A percentile compares a stretch with the other conserved stretches of the same genome.
phyloP scores from a whole-genome alignment of 768 basidiomycete genomes.

The Cantharellus anzutake region DNA sequence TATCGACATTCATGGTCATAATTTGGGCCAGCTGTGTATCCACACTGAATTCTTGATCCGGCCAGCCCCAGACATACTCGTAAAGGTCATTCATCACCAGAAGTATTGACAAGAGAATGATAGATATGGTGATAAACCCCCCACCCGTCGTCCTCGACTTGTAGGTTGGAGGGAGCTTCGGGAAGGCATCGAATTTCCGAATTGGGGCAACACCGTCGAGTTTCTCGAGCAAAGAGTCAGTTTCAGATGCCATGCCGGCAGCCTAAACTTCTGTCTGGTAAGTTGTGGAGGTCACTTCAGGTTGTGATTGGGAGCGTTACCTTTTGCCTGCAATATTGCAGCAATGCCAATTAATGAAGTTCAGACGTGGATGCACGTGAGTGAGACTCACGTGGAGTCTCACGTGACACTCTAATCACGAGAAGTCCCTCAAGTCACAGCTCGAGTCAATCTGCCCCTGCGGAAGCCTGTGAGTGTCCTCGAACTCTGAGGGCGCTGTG shows the following conservation, averaged over 20 bases:
- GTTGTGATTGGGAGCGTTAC: too few species aligned
- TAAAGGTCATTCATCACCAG: constrained; percentile 76
- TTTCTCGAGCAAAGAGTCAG: constrained; percentile 14
- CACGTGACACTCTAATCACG: too few species aligned
- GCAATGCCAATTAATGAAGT: too few species aligned
- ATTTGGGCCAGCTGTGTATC: constrained; percentile 41
- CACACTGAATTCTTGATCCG: constrained; percentile 75
- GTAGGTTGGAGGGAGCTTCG: constrained; percentile 68
- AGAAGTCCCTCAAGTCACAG: too few species aligned
- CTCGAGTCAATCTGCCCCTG: too few species aligned
- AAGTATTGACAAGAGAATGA: constrained; percentile 41
- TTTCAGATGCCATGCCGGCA: constrained; percentile 1
- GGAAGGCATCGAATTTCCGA: constrained; percentile 68
- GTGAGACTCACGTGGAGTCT: neutral
- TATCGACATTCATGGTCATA: constrained; percentile 78
- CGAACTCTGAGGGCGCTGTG: too few species aligned
- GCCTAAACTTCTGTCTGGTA: too few species aligned
- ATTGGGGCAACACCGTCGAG: constrained; percentile 49
- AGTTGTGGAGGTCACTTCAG: too few species aligned
- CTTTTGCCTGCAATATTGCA: too few species aligned
- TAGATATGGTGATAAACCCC: constrained; percentile 62
- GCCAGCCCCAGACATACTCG: constrained; percentile 89
- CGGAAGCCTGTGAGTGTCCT: too few species aligned
- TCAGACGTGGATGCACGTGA: neutral
- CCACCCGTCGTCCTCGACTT: constrained; percentile 60